phyloP scores from a whole-genome alignment of 2,329 filamentous ascomycete species.

The Ceratocystiopsis brevicomis region DNA sequence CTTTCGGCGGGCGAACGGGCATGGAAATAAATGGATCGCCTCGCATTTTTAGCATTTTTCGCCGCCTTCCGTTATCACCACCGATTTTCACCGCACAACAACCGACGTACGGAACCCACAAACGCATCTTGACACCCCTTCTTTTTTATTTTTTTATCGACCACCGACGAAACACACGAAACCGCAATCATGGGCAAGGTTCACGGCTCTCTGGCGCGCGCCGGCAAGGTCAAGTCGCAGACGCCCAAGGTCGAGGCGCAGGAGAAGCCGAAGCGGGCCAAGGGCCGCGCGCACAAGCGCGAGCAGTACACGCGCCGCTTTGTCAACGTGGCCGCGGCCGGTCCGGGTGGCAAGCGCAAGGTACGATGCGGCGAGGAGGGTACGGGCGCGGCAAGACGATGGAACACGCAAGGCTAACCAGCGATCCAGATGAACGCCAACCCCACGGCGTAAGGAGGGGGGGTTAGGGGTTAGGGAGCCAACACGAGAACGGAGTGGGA shows the following conservation, averaged over 20 bases:
- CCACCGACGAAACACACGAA: neutral
- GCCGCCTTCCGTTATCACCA: too few species aligned
- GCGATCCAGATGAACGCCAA: slow-evolving; percentile 10
- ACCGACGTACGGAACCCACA: neutral
- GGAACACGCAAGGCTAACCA: neutral
- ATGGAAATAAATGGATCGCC: too few species aligned
- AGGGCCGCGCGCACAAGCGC: slow-evolving; percentile 95
- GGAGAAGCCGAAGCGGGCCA: slow-evolving; percentile 94
- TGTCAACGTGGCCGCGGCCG: slow-evolving; percentile 80
- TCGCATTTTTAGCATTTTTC: too few species aligned
- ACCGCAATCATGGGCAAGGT: slow-evolving; percentile 10
- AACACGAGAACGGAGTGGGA: neutral
- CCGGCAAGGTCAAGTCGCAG: slow-evolving; percentile 93
- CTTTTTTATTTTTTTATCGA: too few species aligned
- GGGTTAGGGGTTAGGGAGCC: neutral
- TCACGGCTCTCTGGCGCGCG: slow-evolving; percentile 10
- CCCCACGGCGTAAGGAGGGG: slow-evolving; percentile 3
- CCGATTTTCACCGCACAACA: neutral
- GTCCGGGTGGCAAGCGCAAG: slow-evolving; percentile 87
- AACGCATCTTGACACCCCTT: too few species aligned
- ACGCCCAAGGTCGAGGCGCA: slow-evolving; percentile 78
- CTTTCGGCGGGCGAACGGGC: too few species aligned
- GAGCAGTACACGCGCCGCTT: slow-evolving; percentile 93
- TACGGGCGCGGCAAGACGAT: neutral
- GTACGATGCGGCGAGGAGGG: slow-evolving; percentile 24